phyloP scores from a whole-genome alignment of 768 basidiomycete species.

The Cyathus striatus region DNA sequence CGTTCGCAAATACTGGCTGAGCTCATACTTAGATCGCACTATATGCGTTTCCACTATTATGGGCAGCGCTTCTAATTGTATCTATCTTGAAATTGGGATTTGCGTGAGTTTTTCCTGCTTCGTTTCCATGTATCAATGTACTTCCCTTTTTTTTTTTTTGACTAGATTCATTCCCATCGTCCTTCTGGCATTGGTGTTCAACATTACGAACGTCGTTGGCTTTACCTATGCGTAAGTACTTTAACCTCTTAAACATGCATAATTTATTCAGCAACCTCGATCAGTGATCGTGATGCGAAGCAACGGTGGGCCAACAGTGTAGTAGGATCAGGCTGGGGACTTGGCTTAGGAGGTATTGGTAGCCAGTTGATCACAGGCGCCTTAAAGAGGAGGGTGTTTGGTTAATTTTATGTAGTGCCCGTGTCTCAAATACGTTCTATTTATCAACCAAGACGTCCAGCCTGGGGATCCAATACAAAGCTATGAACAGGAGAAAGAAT shows the following conservation, averaged over 20 bases:
- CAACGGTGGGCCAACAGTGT: conserved; percentile 81
- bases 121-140: too few species aligned
- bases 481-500: conserved; percentile 13
- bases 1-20: too few species aligned
- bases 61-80: conserved; percentile 83
- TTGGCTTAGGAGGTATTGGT: conserved; percentile 81
- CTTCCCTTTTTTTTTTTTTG: too few species aligned
- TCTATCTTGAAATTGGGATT: conserved; percentile 86
- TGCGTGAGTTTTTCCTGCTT: conserved; percentile 52
- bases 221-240: conserved; percentile 86
- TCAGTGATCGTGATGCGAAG: conserved; percentile 88
- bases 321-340: conserved; percentile 66
- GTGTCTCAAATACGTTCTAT: too few species aligned
- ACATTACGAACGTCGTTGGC: conserved; percentile 90
- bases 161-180: conserved; percentile 96
- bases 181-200: conserved; percentile 90
- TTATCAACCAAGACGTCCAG: conserved; percentile 14
- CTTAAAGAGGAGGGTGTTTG: conserved; percentile 77
- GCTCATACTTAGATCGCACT: conserved; percentile 66
- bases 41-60: conserved; percentile 85
- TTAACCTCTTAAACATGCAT: too few species aligned
- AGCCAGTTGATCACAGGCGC: conserved; percentile 80
- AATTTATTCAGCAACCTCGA: conserved; percentile 3
- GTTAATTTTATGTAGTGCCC: too few species aligned
- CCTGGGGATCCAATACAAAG: conserved; percentile 18